phyloP scores from a whole-genome alignment of 225 moss, liverwort and hornwort genomes.

The Pseudoscleropodium purum region DNA sequence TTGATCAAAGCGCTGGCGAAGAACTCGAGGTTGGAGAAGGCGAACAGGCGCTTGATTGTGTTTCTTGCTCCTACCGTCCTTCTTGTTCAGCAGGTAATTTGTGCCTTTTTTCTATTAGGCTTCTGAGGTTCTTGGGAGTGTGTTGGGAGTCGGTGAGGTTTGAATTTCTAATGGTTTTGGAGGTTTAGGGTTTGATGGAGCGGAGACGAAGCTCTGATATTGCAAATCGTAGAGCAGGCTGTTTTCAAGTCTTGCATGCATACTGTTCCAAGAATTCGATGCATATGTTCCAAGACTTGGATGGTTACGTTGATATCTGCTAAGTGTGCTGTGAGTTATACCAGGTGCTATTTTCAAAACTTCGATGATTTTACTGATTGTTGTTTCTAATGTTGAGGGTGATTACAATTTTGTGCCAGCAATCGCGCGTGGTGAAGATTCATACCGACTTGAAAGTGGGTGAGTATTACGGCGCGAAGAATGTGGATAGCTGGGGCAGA shows the following conservation, averaged over 20 bases:
- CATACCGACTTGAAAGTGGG: conserved; percentile 83
- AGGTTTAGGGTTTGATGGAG: background rate
- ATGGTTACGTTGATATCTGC: background rate
- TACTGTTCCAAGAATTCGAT: background rate
- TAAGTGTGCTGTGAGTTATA: background rate
- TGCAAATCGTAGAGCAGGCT: background rate
- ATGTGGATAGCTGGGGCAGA: conserved; percentile 71
- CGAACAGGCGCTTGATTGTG: conserved; percentile 67
- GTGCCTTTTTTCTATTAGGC: background rate
- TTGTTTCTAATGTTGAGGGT: background rate
- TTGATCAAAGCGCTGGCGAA: conserved; percentile 69
- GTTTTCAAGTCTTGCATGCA: background rate
- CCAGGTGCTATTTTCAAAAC: background rate
- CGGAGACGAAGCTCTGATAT: background rate
- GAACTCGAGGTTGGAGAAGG: conserved; percentile 35
- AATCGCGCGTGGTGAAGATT: conserved; percentile 69
- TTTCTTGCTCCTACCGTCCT: conserved; percentile 88
- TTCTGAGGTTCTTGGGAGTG: background rate
- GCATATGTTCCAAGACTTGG: background rate
- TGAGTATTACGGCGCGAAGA: conserved; percentile 63
- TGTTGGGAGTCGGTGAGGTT: background rate
- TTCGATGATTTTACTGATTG: background rate
- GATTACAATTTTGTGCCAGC: conserved; percentile 25
- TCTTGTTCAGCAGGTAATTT: conserved; percentile 72
- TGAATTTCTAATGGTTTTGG: background rate